phyloP scores from a whole-genome alignment of 257 asterid species.

The Solanum sejunctum region DNA sequence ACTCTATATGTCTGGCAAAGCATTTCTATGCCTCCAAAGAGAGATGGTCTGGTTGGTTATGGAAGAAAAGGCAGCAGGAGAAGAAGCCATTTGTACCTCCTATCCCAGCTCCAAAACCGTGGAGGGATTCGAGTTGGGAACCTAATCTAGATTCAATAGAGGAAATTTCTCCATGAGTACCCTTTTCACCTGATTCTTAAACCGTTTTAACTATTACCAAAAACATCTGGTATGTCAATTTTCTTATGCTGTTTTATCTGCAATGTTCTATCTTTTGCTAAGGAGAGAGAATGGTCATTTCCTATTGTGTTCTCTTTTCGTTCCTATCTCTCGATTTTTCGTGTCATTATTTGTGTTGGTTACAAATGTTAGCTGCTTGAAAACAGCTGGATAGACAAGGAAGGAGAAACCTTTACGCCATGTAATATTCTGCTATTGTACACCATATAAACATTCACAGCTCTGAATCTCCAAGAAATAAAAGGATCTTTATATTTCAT shows the following conservation, averaged over 20 bases:
- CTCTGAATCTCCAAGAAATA: background rate
- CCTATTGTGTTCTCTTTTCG: background rate
- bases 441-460: background rate
- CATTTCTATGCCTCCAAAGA: conserved; percentile 32
- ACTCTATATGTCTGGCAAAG: conserved; percentile 32
- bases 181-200: background rate
- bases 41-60: conserved; percentile 10
- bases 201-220: background rate
- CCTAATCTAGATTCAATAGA: conserved; percentile 43
- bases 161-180: conserved; percentile 51
- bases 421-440: background rate
- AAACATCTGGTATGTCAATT: conserved; percentile 6
- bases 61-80: conserved; percentile 14
- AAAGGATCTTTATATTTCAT: background rate
- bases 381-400: background rate
- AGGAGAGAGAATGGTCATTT: background rate
- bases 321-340: background rate
- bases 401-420: background rate
- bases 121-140: conserved; percentile 54
- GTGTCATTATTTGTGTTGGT: background rate
- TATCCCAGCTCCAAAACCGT: conserved; percentile 31
- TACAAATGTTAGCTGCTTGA: background rate
- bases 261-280: background rate
- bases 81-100: conserved; percentile 54
- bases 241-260: background rate